Evolutionary conservation across 768 basidiomycete genomes (phyloP).

Genomic region (Phanerodontia chrysosporium): DNA sequence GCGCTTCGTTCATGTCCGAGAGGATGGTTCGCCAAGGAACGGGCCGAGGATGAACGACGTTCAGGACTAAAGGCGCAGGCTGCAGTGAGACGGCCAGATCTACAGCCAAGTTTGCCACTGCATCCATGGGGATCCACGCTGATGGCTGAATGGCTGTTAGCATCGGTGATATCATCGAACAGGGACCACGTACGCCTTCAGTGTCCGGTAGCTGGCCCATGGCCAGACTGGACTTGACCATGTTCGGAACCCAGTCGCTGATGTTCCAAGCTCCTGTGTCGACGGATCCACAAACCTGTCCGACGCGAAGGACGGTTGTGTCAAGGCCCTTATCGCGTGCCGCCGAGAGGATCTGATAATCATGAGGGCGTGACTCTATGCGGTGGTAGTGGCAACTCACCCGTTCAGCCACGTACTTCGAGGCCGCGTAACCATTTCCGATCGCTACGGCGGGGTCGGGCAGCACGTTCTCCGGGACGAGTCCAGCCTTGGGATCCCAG

Average conservation of each 20-base stretch:
- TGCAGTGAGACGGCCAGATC: constrained; percentile 27
- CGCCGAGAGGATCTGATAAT: background rate
- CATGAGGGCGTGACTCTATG: background rate
- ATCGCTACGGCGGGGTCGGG: constrained; percentile 23
- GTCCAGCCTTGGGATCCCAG: constrained; percentile 8
- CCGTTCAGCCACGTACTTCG: constrained; percentile 39
- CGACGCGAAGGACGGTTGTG: constrained; percentile 8
- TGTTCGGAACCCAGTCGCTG: constrained; percentile 29
- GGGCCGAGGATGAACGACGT: constrained; percentile 36
- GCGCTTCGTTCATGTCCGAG: background rate
- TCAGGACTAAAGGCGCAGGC: constrained; percentile 22
- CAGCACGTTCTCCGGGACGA: constrained; percentile 24
- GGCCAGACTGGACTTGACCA: constrained; percentile 13
- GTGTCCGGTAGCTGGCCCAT: background rate
- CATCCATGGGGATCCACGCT: constrained; percentile 35
- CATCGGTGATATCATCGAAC: background rate
- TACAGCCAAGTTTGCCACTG: constrained; percentile 28
- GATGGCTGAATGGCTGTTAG: constrained; percentile 14
- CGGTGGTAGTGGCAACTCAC: constrained; percentile 14
- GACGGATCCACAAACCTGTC: background rate
- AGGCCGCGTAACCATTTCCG: constrained; percentile 35
- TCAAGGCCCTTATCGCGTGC: background rate
- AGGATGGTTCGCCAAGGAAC: constrained; percentile 24
- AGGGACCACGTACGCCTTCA: constrained; percentile 7
- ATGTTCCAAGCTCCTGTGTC: constrained; percentile 23